Evolutionary conservation across 1,139 yeast genomes (phyloP).

Genomic region (Spathaspora sp.): DNA sequence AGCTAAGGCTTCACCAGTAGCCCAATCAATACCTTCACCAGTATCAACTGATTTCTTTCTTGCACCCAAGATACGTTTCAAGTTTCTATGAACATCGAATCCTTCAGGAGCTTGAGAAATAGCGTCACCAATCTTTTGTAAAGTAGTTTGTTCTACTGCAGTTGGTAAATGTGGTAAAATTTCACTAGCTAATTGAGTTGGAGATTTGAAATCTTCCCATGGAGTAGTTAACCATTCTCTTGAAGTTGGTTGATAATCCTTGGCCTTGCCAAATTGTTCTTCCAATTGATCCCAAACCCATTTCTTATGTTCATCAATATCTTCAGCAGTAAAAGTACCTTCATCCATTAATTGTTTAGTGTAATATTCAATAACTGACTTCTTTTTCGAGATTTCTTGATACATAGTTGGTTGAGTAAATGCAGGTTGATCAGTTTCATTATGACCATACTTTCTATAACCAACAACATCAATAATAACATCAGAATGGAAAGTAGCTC

Average conservation of each 20-base stretch:
- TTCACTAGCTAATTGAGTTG: constrained; percentile 95
- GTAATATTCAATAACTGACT: constrained; percentile 84
- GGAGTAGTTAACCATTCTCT: constrained; percentile 99
- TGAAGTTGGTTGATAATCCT: constrained; percentile 87
- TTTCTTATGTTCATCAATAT: constrained; percentile 91
- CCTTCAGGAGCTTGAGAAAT: constrained; percentile 86
- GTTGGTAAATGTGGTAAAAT: constrained; percentile 96
- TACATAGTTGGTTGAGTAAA: constrained; percentile 99
- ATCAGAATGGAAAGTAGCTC: constrained; percentile 94
- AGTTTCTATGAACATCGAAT: constrained; percentile 90
- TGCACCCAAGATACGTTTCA: constrained; percentile 87
- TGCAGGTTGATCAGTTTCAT: constrained; percentile 98
- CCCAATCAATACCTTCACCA: constrained; percentile 98
- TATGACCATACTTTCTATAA: constrained; percentile 98
- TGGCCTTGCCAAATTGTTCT: constrained; percentile 81
- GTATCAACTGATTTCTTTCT: constrained; percentile 85
- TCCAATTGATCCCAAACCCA: constrained; percentile 98
- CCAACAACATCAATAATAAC: constrained; percentile 96
- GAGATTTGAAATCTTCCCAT: constrained; percentile 99
- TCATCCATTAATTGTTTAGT: constrained; percentile 76
- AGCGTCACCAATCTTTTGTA: constrained; percentile 75
- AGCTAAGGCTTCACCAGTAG: constrained; percentile 99
- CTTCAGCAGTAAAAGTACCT: constrained; percentile 85
- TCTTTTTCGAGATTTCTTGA: constrained; percentile 83
- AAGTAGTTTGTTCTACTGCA: constrained; percentile 69